Base-by-base conservation (phyloP, 768 basidiomycete species). In the Mycena galopus region DNA sequence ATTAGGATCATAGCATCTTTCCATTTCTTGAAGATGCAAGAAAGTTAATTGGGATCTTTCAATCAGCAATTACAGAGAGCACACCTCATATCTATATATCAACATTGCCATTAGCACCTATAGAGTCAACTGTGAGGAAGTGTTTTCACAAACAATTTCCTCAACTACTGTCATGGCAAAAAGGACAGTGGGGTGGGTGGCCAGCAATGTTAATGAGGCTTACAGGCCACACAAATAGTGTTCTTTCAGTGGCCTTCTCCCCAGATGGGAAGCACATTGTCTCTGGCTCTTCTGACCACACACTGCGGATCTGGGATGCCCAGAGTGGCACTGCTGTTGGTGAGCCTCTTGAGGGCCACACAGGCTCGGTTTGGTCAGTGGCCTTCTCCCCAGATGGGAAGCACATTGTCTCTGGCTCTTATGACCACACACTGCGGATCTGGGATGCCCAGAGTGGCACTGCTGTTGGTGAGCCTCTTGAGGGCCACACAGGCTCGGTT, bases 81-180 rank as follows among this genome's bases (percentile, higher is more conserved):
- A 35, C 42, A 19, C 47, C 65, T 11, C 55, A 66, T 25, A 66
- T 65, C n/a, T 65, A 65, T 56, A 27, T 65, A 12, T 65, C 64
- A 11, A 51, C 64, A 14, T 55, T 65, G 19, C n/a, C 64, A 9
- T 14, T 65, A 30, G 64, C 64, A 35, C 64, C 64, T 19, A 23
- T 9, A 27, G 17, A 55, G n/a, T 65, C 64, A 11, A 17, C 12
- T 17, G n/a, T 65, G 9, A 37, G 64, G 3, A 30, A 29, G 3
- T 17, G 23, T 27, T 55, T 55, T 53, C 30, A 23, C 19, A 17
- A 27, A 8, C n/a, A 23, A 33, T 64, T 64, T 30, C 50, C 50
- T 21, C 19, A 39, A 21, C 25, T 65, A 11, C n/a, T 56, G 30
- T 37, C 35, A 16, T 30, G 32, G 16, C n/a, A 7, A 37, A 55